phyloP scores from a whole-genome alignment of 2,329 filamentous ascomycete genomes.

The Phyllachora maydis region DNA sequence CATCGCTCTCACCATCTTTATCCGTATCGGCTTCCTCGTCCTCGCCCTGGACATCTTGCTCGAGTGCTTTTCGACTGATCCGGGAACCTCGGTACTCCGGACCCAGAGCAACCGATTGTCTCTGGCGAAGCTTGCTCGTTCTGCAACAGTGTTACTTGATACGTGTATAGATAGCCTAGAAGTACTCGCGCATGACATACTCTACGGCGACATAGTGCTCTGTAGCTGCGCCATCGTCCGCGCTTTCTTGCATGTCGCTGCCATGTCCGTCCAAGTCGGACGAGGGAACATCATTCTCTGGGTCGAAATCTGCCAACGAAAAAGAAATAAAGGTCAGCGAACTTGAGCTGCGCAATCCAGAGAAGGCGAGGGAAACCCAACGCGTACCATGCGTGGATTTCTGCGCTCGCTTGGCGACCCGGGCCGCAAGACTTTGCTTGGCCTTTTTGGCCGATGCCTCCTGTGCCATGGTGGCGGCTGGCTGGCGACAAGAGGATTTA shows the following conservation, averaged over 20 bases:
- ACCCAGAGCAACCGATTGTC: constrained; percentile 47
- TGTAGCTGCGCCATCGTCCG: constrained; percentile 25
- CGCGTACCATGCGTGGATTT: too few relatives aligned
- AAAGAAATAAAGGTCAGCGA: too few relatives aligned
- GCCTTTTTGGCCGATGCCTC: too few relatives aligned
- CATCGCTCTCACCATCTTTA: constrained; percentile 4
- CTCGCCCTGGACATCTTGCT: constrained; percentile 21
- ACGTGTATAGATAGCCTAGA: constrained; percentile 4
- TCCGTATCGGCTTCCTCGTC: constrained; percentile 21
- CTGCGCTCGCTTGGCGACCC: constrained; percentile 1
- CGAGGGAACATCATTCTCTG: constrained; percentile 45
- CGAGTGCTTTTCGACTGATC: constrained; percentile 48
- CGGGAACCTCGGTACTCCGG: constrained; percentile 62
- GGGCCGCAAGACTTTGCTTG: constrained; percentile 1
- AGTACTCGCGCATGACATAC: constrained; percentile 14
- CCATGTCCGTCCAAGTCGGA: constrained; percentile 32
- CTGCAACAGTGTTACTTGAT: too few relatives aligned
- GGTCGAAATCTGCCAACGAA: constrained; percentile 60
- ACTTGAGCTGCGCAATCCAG: too few relatives aligned
- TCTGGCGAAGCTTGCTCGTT: constrained; percentile 64
- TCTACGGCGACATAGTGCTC: constrained; percentile 75
- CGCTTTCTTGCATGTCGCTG: constrained; percentile 18
- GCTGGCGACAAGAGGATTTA: constrained; percentile 10
- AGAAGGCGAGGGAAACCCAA: too few relatives aligned
- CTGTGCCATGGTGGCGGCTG: too few relatives aligned